Conservation (phyloP, 225 moss, liverwort and hornwort species). For the Marchantia paleacea region DNA sequence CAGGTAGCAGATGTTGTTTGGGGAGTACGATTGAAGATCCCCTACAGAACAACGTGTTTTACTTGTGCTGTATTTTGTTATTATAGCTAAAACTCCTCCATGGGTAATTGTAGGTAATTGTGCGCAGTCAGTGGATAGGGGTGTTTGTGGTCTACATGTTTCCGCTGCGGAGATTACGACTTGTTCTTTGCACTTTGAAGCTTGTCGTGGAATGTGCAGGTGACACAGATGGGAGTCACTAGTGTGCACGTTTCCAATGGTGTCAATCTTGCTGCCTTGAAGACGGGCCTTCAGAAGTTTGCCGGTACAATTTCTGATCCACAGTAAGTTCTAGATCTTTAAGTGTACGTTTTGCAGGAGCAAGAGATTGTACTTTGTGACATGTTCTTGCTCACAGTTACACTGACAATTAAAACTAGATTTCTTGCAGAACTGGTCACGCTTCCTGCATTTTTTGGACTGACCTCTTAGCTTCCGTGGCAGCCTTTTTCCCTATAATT, state of each 20-base stretch:
- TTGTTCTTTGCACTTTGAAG: too few relatives aligned
- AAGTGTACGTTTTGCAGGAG: not conserved
- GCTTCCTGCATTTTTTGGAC: not conserved
- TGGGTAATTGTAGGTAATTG: too few relatives aligned
- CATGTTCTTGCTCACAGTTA: not conserved
- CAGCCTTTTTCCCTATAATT: not conserved
- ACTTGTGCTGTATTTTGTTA: not conserved
- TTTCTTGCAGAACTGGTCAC: too few relatives aligned
- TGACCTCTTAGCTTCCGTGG: not conserved
- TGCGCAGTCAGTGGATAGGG: not conserved
- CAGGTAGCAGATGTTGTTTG: not conserved
- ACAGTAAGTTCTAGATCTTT: constrained; percentile 4
- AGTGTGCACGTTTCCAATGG: constrained; percentile 42
- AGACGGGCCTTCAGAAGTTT: constrained; percentile 45
- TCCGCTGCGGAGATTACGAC: not conserved
- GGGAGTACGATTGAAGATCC: not conserved
- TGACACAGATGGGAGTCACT: constrained; percentile 46
- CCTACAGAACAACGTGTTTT: not conserved
- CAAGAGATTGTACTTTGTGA: not conserved
- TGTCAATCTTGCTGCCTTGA: constrained; percentile 41
- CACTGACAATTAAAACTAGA: too few relatives aligned
- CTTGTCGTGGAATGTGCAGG: constrained; percentile 24
- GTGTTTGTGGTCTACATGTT: not conserved
- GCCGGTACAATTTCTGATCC: constrained; percentile 35
- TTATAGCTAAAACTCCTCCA: not conserved